Conservation (phyloP, 768 basidiomycete genomes). For the Pilatotrama ljubarskyi region DNA sequence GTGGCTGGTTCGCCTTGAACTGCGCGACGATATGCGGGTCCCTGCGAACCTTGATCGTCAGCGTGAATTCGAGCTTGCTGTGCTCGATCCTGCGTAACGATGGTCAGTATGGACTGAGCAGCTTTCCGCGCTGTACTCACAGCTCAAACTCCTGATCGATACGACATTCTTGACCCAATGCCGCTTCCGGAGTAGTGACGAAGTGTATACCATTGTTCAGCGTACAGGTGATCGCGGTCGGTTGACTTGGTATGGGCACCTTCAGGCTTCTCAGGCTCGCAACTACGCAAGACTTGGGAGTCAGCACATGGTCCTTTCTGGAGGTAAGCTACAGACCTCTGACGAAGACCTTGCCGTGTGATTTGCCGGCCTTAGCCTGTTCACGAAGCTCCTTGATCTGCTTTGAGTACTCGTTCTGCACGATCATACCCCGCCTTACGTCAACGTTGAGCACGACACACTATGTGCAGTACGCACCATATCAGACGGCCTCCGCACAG, state of each 20-base stretch:
- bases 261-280: conserved; percentile 70
- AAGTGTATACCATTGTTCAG: conserved; percentile 97
- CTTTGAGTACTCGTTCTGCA: conserved; percentile 89
- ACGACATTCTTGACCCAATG: conserved; percentile 54
- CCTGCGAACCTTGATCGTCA: conserved; percentile 82
- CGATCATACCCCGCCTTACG: not conserved
- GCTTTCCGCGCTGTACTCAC: conserved; percentile 44
- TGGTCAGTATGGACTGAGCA: no score
- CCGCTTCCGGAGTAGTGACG: conserved; percentile 83
- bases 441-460: not conserved
- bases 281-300: conserved; percentile 47
- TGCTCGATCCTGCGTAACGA: conserved; percentile 71
- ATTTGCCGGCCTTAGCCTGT: conserved; percentile 76
- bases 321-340: conserved; percentile 55
- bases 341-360: conserved; percentile 92
- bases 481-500: conserved; percentile 87
- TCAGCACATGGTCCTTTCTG: conserved; percentile 16
- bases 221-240: conserved; percentile 78
- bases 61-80: conserved; percentile 92
- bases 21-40: conserved; percentile 85
- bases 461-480: conserved; percentile 59
- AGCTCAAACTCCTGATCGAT: conserved; percentile 92
- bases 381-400: conserved; percentile 81
- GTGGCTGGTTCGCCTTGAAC: conserved; percentile 60
- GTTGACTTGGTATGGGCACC: conserved; percentile 76